Conservation (phyloP, 352 stramenopile genomes). For the Phytopythium cucurbitacearum region DNA sequence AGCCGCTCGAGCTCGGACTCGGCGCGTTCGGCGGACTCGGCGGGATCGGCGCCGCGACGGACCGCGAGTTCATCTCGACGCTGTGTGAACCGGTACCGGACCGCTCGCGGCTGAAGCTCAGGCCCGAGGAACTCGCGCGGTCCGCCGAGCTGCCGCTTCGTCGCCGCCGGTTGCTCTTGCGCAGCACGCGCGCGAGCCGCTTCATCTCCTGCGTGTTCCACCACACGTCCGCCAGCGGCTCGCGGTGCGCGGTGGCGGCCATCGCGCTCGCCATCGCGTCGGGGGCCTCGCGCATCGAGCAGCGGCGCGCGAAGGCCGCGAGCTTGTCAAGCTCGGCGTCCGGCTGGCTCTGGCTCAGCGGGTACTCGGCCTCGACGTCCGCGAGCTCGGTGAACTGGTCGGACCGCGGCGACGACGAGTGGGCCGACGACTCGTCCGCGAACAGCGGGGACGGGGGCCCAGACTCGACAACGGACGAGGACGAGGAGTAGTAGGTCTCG, state of each 20-base stretch:
- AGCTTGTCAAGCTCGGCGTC: constrained; percentile 15
- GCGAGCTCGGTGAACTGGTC: constrained; percentile 5
- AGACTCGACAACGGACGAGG: background rate
- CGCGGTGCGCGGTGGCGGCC: constrained; percentile 9
- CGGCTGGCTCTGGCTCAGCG: background rate
- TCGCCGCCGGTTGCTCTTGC: constrained; percentile 11
- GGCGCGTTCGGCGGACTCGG: background rate
- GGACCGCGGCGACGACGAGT: background rate
- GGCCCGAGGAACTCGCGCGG: constrained; percentile 5
- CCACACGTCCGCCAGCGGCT: constrained; percentile 9
- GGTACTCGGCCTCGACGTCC: constrained; percentile 7
- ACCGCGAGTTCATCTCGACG: background rate
- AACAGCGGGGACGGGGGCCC: too few species aligned
- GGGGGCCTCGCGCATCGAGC: constrained; percentile 5
- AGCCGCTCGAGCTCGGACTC: too few species aligned
- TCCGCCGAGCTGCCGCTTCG: constrained; percentile 11
- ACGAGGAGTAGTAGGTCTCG: background rate
- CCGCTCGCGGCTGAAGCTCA: constrained; percentile 1
- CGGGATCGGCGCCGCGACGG: background rate
- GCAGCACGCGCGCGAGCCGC: constrained; percentile 22
- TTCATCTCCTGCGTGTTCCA: constrained; percentile 38
- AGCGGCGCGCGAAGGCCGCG: constrained; percentile 20
- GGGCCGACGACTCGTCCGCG: background rate
- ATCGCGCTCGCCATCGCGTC: background rate
- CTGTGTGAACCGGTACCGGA: constrained; percentile 3